Evolutionary conservation across 306 rosid genomes (phyloP).

Genomic region (Betula pendula): DNA sequence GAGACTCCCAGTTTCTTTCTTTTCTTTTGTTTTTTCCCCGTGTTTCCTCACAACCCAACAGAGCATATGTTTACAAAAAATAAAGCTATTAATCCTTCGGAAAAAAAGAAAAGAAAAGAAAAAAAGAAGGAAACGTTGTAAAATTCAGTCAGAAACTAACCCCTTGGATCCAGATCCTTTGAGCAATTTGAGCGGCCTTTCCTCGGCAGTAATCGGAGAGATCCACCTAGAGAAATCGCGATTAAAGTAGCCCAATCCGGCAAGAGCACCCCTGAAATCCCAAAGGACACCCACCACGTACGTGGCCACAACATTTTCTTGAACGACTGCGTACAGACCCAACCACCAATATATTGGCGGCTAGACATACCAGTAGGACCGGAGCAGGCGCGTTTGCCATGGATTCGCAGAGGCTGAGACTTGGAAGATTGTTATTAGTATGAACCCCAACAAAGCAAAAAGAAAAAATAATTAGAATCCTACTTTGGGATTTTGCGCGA

Average conservation of each 20-base stretch:
- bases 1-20: too few relatives aligned
- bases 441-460: background rate
- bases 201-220: conserved; percentile 65
- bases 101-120: too few relatives aligned
- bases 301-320: conserved; percentile 70
- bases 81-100: too few relatives aligned
- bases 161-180: conserved; percentile 48
- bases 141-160: conserved; percentile 7
- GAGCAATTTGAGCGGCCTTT: conserved; percentile 50
- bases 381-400: conserved; percentile 71
- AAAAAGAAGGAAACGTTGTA: too few relatives aligned
- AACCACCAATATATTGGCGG: conserved; percentile 46
- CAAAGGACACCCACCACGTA: conserved; percentile 64
- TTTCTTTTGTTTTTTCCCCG: too few relatives aligned
- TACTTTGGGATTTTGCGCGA: too few relatives aligned
- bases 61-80: too few relatives aligned
- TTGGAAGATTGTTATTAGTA: background rate
- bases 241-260: conserved; percentile 86
- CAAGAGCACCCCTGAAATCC: conserved; percentile 58
- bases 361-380: conserved; percentile 58
- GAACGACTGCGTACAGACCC: conserved; percentile 62
- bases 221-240: conserved; percentile 80
- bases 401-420: background rate
- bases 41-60: too few relatives aligned
- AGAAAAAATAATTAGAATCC: too few relatives aligned